phyloP scores from a whole-genome alignment of 2,329 filamentous ascomycete genomes.

The Alternaria rosae region DNA sequence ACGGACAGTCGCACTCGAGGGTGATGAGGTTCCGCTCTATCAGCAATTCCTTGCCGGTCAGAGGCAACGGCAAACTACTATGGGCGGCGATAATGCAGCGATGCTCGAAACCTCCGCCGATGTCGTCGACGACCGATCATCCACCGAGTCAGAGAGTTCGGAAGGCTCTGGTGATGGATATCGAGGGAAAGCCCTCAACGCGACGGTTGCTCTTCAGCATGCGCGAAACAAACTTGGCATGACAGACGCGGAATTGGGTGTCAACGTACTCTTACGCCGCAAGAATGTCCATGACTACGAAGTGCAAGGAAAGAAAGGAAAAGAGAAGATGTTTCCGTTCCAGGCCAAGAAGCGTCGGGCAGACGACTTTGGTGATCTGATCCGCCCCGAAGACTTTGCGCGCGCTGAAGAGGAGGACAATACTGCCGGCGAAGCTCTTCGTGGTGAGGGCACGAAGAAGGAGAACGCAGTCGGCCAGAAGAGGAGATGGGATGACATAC shows the following conservation, averaged over 20 bases:
- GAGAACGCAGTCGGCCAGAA: slow-evolving; percentile 78
- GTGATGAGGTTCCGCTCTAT: slow-evolving; percentile 80
- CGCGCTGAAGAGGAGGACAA: slow-evolving; percentile 90
- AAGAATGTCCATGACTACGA: slow-evolving; percentile 95
- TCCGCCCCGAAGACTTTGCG: slow-evolving; percentile 91
- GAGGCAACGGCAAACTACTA: slow-evolving; percentile 82
- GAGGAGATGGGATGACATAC: slow-evolving; percentile 85
- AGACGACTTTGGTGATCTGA: slow-evolving; percentile 94
- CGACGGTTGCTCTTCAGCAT: slow-evolving; percentile 84
- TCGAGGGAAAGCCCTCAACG: slow-evolving; percentile 89
- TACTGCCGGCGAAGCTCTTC: slow-evolving; percentile 70
- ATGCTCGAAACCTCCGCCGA: slow-evolving; percentile 74
- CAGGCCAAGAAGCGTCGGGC: slow-evolving; percentile 78
- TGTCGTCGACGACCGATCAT: slow-evolving; percentile 82
- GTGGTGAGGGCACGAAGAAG: slow-evolving; percentile 58
- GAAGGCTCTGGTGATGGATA: slow-evolving; percentile 78
- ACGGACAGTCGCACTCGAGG: slow-evolving; percentile 71
- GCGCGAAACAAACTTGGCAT: slow-evolving; percentile 79
- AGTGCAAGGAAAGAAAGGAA: slow-evolving; percentile 86
- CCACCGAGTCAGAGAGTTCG: slow-evolving; percentile 83
- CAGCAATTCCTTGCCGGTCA: slow-evolving; percentile 93
- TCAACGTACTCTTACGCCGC: slow-evolving; percentile 87
- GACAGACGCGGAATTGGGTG: slow-evolving; percentile 87
- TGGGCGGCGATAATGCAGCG: slow-evolving; percentile 70
- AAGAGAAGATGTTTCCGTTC: slow-evolving; percentile 91